Evolutionary conservation across 768 basidiomycete species (phyloP), one percentile per base, ranked within the genome.

Genomic region (Psilocybe cyanescens): DNA sequence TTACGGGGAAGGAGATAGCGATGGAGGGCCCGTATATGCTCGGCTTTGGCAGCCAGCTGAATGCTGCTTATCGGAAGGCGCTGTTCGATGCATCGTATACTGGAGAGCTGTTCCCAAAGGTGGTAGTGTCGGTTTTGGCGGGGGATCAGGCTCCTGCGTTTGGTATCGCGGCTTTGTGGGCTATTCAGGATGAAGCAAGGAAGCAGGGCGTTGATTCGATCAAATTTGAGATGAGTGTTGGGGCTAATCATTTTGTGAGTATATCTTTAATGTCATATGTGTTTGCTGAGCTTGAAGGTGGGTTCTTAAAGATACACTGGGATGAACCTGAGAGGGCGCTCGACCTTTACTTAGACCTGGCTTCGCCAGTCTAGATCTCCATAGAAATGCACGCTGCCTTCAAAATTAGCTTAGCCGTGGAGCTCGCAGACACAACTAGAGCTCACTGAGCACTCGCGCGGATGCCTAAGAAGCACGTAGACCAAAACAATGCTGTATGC

Each of bases 201-300:
- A 39, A 50, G 30, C 33, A 5, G 17, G 47, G 46, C 1, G 17
- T 57, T 3, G 28, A 30, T 8, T 37, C 31, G 17, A 57, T 49
- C 7, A 49, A 39, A 11, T 48, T 19, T 44, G 17, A 48, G 17
- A 17, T 50, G 17, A 31, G 35, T 6, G 9, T 8, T 17, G 57
- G 57, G 14, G 48, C 48, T 8, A 57, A 57, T 57, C 57, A 57
- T 37, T 57, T 49, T 39, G 57, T 57, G 47, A 31, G 58, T 54
- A 11, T 51, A 53, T 35, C 8, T 1, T 33, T n/a, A 31, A 8
- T 17, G 14, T 1, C 11, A 31, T 31, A 9, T 33, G 8, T 30
- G 30, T 51, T 16, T 24, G 28, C 17, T 28, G 9, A 28, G 28
- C 48, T 11, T 11, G n/a, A 30, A n/a, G 9, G 5, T 33, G 16